phyloP scores from a whole-genome alignment of 805 yeast genomes.

The Metschnikowia anglica region DNA sequence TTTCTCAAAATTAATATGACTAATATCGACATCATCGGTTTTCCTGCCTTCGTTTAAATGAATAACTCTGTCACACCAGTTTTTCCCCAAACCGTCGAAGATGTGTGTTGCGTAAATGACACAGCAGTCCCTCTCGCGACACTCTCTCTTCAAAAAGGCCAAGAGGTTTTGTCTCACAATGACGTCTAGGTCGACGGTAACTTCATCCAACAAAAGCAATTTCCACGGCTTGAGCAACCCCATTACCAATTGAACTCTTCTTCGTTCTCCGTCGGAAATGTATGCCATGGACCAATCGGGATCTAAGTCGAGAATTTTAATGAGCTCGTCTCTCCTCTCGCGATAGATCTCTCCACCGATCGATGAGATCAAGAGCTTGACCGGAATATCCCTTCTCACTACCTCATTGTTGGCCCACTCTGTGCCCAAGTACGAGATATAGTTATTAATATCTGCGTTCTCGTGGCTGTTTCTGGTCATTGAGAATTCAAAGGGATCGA shows the following conservation, averaged over 20 bases:
- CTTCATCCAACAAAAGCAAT: slow-evolving; percentile 86
- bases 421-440: slow-evolving; percentile 84
- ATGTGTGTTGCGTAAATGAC: slow-evolving; percentile 95
- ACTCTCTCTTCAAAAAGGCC: slow-evolving; percentile 70
- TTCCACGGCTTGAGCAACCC: slow-evolving; percentile 92
- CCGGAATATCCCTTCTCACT: slow-evolving; percentile 89
- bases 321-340: slow-evolving; percentile 73
- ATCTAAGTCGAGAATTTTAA: slow-evolving; percentile 81
- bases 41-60: slow-evolving; percentile 73
- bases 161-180: slow-evolving; percentile 77
- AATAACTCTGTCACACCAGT: slow-evolving; percentile 81
- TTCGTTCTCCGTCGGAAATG: slow-evolving; percentile 91
- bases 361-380: slow-evolving; percentile 69
- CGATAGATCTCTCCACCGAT: slow-evolving; percentile 68
- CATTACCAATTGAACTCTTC: slow-evolving; percentile 93
- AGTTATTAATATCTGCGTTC: slow-evolving; percentile 45
- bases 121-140: slow-evolving; percentile 64
- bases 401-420: slow-evolving; percentile 96
- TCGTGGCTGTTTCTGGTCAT: slow-evolving; percentile 46
- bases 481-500: slow-evolving; percentile 77
- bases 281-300: slow-evolving; percentile 89
- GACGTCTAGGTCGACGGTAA: slow-evolving; percentile 94
- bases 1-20: slow-evolving; percentile 30
- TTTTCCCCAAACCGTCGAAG: slow-evolving; percentile 82
- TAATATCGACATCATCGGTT: slow-evolving; percentile 35